A percentile compares a stretch with the other conserved stretches of the same genome.
phyloP scores from a whole-genome alignment of 371 early-diverging fungal species.

The Rhizopus delemar region DNA sequence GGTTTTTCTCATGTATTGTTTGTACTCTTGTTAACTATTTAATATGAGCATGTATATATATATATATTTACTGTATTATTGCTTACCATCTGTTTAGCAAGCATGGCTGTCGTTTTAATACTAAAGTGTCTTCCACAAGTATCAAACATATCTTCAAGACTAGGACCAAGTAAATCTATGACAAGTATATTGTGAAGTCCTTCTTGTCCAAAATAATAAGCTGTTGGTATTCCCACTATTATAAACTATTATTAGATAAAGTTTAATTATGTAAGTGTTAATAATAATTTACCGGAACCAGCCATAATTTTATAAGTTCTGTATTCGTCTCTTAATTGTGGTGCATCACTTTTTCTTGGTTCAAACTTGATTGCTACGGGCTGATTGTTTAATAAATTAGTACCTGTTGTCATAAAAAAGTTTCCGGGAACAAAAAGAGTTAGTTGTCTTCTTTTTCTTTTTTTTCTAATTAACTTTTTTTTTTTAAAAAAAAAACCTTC shows the following conservation, averaged over 20 bases:
- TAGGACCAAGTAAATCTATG: conserved; percentile 93
- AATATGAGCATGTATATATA: not conserved
- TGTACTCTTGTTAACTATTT: conserved; percentile 82
- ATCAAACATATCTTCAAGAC: conserved; percentile 93
- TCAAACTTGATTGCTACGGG: conserved; percentile 94
- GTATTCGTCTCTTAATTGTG: conserved; percentile 91
- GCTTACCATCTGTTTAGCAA: conserved; percentile 87
- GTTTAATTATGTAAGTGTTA: conserved; percentile 19
- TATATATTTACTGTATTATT: not conserved
- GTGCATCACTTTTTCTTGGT: conserved; percentile 90
- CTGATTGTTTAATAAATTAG: conserved; percentile 77
- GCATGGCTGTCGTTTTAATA: conserved; percentile 88
- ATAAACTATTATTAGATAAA: not conserved
- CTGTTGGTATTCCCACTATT: conserved; percentile 76
- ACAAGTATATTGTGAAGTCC: conserved; percentile 88
- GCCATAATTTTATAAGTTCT: conserved; percentile 85
- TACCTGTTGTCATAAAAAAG: conserved; percentile 35
- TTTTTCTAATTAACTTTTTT: not conserved
- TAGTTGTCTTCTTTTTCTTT: conserved; percentile 1
- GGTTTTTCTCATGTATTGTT: conserved; percentile 88
- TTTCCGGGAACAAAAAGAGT: not conserved
- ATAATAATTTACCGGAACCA: conserved; percentile 56
- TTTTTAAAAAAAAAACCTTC: conserved; percentile 67
- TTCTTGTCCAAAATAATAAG: conserved; percentile 91
- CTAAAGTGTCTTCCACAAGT: conserved; percentile 85